Base-by-base conservation (phyloP, 2,329 filamentous ascomycete genomes). In the Diaporthe helianthi region DNA sequence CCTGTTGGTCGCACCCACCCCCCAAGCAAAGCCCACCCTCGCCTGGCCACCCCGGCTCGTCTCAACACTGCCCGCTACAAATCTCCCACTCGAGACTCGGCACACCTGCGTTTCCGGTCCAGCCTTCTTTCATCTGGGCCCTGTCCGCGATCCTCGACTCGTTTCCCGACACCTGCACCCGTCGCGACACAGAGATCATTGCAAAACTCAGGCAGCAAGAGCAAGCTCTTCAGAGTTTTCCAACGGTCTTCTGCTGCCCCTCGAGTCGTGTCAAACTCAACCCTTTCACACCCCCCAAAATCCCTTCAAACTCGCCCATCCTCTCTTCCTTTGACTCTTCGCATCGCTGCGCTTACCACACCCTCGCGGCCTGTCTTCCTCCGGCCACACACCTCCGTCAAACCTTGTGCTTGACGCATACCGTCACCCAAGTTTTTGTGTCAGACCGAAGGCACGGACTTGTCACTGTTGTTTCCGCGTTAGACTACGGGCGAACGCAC, bases 71-170 rank as follows among this genome's bases (percentile, higher is more conserved):
- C 61, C 52, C 68, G 61, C 68, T 69, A 69, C 68, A 69, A 67
- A 69, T 69, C 67, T 69, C 54, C 41, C 52, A 65, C 63, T 67
- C 69, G 69, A 69, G 67, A 71, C 69, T 69, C 66, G 69, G 69
- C 63, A 53, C 55, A 53, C 67, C 69, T 65, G 22, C 41, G 52
- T 61, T 61, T 49, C 61, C 67, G 67, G 66, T 29, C 44, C 54
- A 65, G 52, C 47, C 47, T 53, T 69, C 31, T 58, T 47, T 71
- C 69, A 44, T 66, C 69, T 52, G 65, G 47, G 63, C 65, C 44
- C 52, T 67, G 26, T 63, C 64, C 61, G 46, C 67, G 58, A 55
- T 47, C 29, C 41, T 67, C 64, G 64, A 69, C 47, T 61, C 61
- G 52, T 71, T 65, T 47, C 60, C 47, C 63, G 58, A 60, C 54